A percentile compares a stretch with the other conserved stretches of the same genome.
Conservation (phyloP, 257 asterid species). For the Haberlea rhodopensis region DNA sequence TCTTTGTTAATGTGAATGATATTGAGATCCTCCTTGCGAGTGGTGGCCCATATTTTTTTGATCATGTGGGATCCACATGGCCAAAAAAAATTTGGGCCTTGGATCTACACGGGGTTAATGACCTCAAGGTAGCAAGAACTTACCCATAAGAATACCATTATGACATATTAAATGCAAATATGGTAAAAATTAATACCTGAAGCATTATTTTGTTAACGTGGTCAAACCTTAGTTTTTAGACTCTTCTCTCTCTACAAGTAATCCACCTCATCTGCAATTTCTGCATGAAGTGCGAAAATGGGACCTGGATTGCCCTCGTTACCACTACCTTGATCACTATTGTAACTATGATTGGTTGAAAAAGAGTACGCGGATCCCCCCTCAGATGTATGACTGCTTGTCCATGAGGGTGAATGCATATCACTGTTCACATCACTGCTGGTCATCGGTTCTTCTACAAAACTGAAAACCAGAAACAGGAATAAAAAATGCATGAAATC, state of each 20-base stretch:
- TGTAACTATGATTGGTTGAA: not conserved
- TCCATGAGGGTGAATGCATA: not conserved
- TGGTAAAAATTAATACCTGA: not conserved
- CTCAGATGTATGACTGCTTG: not conserved
- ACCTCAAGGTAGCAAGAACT: no score
- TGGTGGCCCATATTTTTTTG: no score
- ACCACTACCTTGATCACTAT: not conserved
- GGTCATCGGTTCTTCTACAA: not conserved
- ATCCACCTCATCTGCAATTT: not conserved
- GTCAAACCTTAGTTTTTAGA: not conserved
- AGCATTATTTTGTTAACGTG: not conserved
- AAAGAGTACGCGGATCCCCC: not conserved
- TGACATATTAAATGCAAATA: not conserved
- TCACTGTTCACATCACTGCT: not conserved
- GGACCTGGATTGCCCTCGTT: not conserved
- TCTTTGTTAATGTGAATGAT: not conserved
- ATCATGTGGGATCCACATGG: no score
- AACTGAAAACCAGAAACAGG: not conserved
- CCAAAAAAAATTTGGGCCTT: no score
- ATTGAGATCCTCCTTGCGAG: no score
- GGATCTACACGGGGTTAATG: no score
- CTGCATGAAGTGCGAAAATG: not conserved
- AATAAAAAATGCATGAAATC: not conserved
- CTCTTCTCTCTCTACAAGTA: not conserved
- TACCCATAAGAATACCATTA: no score